Evolutionary conservation across 2,329 filamentous ascomycete species (phyloP).

Genomic region (Aspergillus quadrilineatus): DNA sequence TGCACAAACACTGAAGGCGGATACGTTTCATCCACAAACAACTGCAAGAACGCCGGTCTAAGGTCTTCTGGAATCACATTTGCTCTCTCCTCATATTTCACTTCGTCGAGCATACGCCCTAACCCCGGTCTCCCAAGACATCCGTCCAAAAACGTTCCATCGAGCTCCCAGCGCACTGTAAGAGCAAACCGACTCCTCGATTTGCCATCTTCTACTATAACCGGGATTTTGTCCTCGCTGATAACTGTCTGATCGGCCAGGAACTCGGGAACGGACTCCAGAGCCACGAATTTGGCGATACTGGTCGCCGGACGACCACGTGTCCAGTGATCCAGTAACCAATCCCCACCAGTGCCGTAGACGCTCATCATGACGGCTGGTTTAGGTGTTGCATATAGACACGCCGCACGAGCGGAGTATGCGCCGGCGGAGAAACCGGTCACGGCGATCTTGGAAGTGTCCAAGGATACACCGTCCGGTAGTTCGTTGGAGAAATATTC

Average conservation of each 20-base stretch:
- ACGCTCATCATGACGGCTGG: constrained; percentile 18
- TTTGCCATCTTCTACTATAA: background rate
- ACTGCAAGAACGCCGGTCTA: constrained; percentile 18
- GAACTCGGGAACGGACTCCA: background rate
- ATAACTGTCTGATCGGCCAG: constrained; percentile 10
- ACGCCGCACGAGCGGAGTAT: constrained; percentile 26
- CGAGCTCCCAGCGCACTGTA: constrained; percentile 22
- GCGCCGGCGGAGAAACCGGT: constrained; percentile 24
- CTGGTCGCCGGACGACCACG: constrained; percentile 19
- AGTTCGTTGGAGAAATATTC: constrained; percentile 11
- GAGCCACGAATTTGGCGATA: constrained; percentile 4
- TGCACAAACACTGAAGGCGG: constrained; percentile 25
- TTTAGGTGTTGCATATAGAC: constrained; percentile 21
- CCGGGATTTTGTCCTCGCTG: constrained; percentile 16
- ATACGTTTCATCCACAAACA: constrained; percentile 17
- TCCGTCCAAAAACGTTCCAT: constrained; percentile 23
- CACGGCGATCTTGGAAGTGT: constrained; percentile 21
- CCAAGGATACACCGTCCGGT: constrained; percentile 9
- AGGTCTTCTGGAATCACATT: constrained; percentile 15
- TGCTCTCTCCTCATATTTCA: constrained; percentile 14
- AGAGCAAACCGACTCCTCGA: constrained; percentile 19
- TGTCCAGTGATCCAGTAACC: constrained; percentile 24
- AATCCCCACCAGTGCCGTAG: constrained; percentile 20
- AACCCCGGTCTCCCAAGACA: constrained; percentile 17
- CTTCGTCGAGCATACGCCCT: constrained; percentile 10